Base-by-base conservation (phyloP, 495 filamentous ascomycete species). In the Aspergillus leporis region DNA sequence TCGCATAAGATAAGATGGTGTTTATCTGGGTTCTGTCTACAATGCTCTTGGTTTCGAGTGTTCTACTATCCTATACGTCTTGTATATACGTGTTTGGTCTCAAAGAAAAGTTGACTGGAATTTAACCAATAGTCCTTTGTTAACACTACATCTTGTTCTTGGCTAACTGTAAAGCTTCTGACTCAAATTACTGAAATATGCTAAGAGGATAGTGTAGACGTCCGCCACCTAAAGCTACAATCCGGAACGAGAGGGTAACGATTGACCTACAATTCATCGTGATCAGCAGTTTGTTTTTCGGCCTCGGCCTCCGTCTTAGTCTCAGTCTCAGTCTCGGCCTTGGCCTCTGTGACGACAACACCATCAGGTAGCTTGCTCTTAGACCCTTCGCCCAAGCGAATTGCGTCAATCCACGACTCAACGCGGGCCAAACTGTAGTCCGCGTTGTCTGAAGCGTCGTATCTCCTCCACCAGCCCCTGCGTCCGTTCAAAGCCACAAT, bases 321-420 rank as follows among this genome's bases (percentile, higher is more conserved):
- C 25, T 28, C 25, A 28, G 25, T 3, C 25, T 28, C 25, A 6
- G 25, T 6, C 25, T 28, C 25, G 18, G 55, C 48, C 28, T 83
- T 80, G 5, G 54, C 52, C 55, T 66, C 59, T 9, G 56, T 57
- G 23, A 73, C 81, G 38, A 96, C 72, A 40, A 96, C 61, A 10
- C 83, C 86, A 47, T 88, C 89, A 5, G 93, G 92, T 41, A 98
- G 64, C 76, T 87, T 90, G 70, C 87, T 81, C 80, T 93, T 97
- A 21, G 81, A 70, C 6, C 89, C 88, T 63, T 97, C 95, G 47
- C 92, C 91, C 68, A 98, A 77, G 23, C 89, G 84, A 61, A 97
- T 91, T 3, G 81, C 83, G 70, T 98, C 94, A 60, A 98, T 81
- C 92, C 92, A 98, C 53, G 78, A 76, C 71, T 96, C 91, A 36